Evolutionary conservation across 345 rosid species (phyloP).

Genomic region (Litchi chinensis): DNA sequence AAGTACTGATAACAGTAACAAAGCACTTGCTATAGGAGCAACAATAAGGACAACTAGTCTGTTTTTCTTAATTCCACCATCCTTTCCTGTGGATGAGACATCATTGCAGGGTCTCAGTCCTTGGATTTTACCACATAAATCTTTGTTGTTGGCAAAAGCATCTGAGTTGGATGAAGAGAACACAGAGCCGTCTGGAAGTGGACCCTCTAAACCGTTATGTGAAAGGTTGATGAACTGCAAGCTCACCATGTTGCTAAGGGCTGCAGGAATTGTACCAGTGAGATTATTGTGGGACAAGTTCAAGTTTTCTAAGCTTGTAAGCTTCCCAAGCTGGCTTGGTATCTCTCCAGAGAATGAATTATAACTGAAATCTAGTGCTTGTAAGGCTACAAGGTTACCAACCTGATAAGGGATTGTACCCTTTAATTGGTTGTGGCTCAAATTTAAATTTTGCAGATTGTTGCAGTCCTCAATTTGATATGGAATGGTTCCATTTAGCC

Average conservation of each 20-base stretch:
- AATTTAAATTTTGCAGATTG: constrained; percentile 8
- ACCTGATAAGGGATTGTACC: constrained; percentile 29
- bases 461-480: constrained; percentile 28
- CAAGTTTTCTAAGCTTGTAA: constrained; percentile 31
- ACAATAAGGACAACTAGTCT: constrained; percentile 8
- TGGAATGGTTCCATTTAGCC: constrained; percentile 34
- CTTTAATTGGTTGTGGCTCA: constrained; percentile 21
- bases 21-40: constrained; percentile 4
- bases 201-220: constrained; percentile 42
- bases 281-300: too few species aligned
- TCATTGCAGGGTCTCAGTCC: constrained; percentile 29
- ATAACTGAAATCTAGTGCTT: constrained; percentile 43
- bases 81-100: neutral
- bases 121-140: constrained; percentile 29
- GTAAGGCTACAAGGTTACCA: constrained; percentile 36
- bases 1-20: neutral
- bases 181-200: constrained; percentile 35
- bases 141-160: constrained; percentile 35
- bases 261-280: too few species aligned
- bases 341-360: constrained; percentile 40
- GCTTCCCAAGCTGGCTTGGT: constrained; percentile 37
- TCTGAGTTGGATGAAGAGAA: constrained; percentile 23
- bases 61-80: constrained; percentile 2
- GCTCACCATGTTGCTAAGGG: too few species aligned
- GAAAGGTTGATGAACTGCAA: too few species aligned